Evolutionary conservation across 2,329 filamentous ascomycete species (phyloP).

Genomic region (Aspergillus nomiae): DNA sequence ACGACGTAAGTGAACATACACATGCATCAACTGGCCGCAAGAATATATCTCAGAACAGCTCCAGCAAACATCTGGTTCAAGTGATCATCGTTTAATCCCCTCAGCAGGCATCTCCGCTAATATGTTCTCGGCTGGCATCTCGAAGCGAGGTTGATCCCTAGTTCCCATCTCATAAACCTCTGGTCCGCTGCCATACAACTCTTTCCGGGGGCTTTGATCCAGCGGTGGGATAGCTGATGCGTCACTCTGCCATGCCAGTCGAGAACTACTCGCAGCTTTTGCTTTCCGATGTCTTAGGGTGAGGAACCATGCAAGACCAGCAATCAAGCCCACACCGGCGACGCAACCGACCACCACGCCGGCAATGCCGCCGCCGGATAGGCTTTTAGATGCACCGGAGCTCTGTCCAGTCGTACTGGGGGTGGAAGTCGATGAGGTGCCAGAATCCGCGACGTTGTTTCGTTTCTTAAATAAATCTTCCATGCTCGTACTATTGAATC

Average conservation of each 20-base stretch:
- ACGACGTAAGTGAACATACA: no score
- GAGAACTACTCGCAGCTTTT: not conserved
- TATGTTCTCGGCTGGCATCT: not conserved
- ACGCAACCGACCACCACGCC: not conserved
- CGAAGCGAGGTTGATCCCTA: not conserved
- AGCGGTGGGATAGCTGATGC: not conserved
- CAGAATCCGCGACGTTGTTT: not conserved
- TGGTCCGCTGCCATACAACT: not conserved
- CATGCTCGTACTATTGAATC: not conserved
- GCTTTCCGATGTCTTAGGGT: not conserved
- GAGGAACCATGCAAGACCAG: not conserved
- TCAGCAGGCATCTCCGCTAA: not conserved
- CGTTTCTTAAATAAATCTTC: not conserved
- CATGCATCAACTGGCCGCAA: no score
- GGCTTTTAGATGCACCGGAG: not conserved
- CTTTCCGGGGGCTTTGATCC: not conserved
- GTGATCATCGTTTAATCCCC: not conserved
- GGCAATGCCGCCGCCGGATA: not conserved
- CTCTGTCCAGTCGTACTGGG: not conserved
- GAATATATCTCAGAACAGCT: not conserved
- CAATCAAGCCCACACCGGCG: not conserved
- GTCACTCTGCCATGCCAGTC: not conserved
- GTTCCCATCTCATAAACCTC: not conserved
- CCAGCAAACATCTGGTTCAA: accelerated
- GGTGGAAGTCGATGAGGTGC: not conserved